Evolutionary conservation across 2,329 filamentous ascomycete genomes (phyloP), one percentile per base, ranked within the genome.

Genomic region (Aureobasidium subglaciale): DNA sequence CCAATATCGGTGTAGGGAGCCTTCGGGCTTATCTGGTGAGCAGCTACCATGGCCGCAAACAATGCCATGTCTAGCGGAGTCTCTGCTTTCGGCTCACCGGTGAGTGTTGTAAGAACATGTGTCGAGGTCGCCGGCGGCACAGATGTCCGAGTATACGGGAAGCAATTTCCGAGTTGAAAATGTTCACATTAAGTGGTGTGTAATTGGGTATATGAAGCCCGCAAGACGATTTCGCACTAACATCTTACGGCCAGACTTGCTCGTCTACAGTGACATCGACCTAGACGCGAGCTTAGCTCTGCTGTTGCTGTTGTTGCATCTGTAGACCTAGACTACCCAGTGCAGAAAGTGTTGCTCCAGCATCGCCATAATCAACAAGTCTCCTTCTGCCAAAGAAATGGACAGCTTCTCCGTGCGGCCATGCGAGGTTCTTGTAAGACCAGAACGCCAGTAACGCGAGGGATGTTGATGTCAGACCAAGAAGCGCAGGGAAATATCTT

Each of bases 351-450:
- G 67, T 66, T 48, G 65, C 64, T 11, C 67, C 68, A 10, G 69
- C 60, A 56, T 67, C 64, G 4, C 67, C 68, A 45, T 65, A 68
- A 48, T 70, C 68, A 2, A 63, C 48, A 5, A 69, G 59, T 10
- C 65, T 61, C 54, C 62, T 68, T 8, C 63, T 61, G 16, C 68
- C 68, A 49, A 70, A 70, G 40, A 69, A 58, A 5, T 70, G 68
- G 2, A 65, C 56, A 8, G 60, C 56, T 50, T 68, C 61, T 29
- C 67, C 68, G 22, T 62, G 64, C 22, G 67, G 67, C 67, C 66
- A 70, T 25, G 52, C 38, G 13, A 52, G 42, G n/a, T 58, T 50
- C 22, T 52, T 46, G 29, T 57, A 59, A 10, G 54, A 30, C 49
- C 58, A 41, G 53, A 48, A 59, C 10, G 48, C 59, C 7, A 45